Evolutionary conservation across 1,139 yeast genomes (phyloP).

Genomic region (Groenewaldozyma sp.): DNA sequence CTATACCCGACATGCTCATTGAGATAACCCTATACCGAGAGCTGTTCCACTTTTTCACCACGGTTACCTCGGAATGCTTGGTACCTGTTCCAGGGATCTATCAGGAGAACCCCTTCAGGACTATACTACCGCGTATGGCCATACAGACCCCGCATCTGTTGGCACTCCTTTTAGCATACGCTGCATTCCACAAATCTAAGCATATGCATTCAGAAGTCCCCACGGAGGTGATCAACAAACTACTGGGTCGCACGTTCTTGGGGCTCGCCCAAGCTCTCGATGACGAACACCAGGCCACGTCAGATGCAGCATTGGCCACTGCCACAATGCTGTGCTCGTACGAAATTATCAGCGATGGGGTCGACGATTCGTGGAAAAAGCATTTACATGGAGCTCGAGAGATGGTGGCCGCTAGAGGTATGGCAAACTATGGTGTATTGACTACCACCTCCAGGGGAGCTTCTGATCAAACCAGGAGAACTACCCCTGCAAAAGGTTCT

Average conservation of each 20-base stretch:
- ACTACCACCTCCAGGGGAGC: neutral
- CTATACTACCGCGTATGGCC: constrained; percentile 61
- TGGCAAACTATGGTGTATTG: constrained; percentile 21
- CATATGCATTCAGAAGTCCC: constrained; percentile 34
- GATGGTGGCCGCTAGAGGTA: constrained; percentile 52
- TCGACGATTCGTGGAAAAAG: constrained; percentile 42
- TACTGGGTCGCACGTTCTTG: constrained; percentile 47
- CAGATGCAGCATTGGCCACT: constrained; percentile 60
- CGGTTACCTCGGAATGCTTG: constrained; percentile 50
- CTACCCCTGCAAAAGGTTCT: neutral
- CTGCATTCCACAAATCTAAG: constrained; percentile 42
- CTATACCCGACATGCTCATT: constrained; percentile 49
- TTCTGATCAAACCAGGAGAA: neutral
- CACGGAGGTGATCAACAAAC: constrained; percentile 39
- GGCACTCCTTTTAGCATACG: constrained; percentile 56
- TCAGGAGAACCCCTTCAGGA: constrained; percentile 58
- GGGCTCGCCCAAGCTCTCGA: constrained; percentile 46
- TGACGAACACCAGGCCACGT: constrained; percentile 44
- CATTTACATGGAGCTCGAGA: constrained; percentile 65
- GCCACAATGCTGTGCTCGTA: constrained; percentile 55
- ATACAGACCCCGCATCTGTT: constrained; percentile 46
- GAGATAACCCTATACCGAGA: constrained; percentile 52
- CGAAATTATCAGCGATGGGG: constrained; percentile 41
- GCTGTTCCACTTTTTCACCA: constrained; percentile 54
- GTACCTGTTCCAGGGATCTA: constrained; percentile 61